Evolutionary conservation across 108 stramenopile species (phyloP), one percentile per base, ranked within the genome.

Genomic region (Pseudonitzschia multiseries): DNA sequence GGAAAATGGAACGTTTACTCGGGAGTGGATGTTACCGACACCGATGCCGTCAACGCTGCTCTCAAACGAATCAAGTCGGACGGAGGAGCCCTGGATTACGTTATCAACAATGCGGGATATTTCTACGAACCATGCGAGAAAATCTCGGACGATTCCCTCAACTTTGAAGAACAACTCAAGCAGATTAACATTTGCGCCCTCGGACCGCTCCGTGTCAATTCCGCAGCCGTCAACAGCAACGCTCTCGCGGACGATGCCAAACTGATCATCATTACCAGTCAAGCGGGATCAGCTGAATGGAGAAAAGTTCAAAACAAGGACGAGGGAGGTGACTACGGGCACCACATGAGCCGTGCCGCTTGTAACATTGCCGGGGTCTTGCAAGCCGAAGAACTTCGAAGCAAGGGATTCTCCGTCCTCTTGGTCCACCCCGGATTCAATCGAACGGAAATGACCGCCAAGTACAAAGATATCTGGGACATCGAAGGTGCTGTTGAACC

Each of bases 261-360:
- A 60, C 59, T 96, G 41, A 81, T 90, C 42, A 93, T 92, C 65
- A 89, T 96, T 59, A 94, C 96, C 10, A 93, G 92, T 32, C 94
- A 96, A 73, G 96, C 93, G 13, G 96, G 96, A 41, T 92, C 90
- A 15, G 79, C 84, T 46, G 88, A 89, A 50, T 95, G 94, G 94
- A 79, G 94, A 27, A 48, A 71, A 22, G 87, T 86, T 29, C 94
- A 95, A 72, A 95, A 95, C 75, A 84, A 82, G 74, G 85, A 86
- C 52, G 62, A 71, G 67, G 92, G 92, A 28, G 88, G 87, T 12
- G 90, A 95, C 78, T 95, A 93, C 75, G 94, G 94, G 20, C 96
- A 96, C 81, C 96, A 96, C 81, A 96, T 96, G 96, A 89, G 87
- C 29, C 90, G 93, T 27, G 92, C 94, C 27, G 93, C 94, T 4